These are phyloP conservation scores for Ustilago tritici DNA, from an alignment of 1,284 basidiomycete species.

Conservation along the genomic window DNA sequence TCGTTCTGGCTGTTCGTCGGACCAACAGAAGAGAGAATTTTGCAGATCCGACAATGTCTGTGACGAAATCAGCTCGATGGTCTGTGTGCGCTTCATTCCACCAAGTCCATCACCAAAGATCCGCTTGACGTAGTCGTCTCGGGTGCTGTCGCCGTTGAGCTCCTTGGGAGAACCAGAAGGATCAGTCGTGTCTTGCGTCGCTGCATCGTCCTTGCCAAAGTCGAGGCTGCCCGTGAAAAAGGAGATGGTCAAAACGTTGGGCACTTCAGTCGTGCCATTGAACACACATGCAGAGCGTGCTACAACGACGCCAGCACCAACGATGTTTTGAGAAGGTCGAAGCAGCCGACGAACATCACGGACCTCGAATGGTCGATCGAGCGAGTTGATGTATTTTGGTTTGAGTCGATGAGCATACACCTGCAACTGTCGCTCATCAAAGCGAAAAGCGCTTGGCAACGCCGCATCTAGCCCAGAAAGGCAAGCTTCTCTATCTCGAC, in stretches of 20 bases:
- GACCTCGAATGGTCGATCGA: slow-evolving; percentile 39
- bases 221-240: slow-evolving; percentile 38
- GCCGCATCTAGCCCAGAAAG: slow-evolving; percentile 25
- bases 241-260: slow-evolving; percentile 26
- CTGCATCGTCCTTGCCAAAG: slow-evolving; percentile 11
- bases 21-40: slow-evolving; percentile 42
- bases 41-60: slow-evolving; percentile 30
- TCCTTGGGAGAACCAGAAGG: background rate
- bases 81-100: slow-evolving; percentile 42
- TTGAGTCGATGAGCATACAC: slow-evolving; percentile 44
- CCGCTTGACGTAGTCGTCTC: slow-evolving; percentile 45
- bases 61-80: slow-evolving; percentile 39
- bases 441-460: slow-evolving; percentile 40
- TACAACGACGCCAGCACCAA: no score
- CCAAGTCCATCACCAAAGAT: slow-evolving; percentile 42
- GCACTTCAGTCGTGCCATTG: background rate
- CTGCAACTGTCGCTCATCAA: slow-evolving; percentile 28
- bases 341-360: slow-evolving; percentile 19
- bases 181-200: background rate
- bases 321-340: background rate
- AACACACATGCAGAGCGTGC: no score
- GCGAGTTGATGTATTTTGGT: slow-evolving; percentile 37
- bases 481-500: slow-evolving; percentile 25
- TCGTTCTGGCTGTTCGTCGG: slow-evolving; percentile 46
- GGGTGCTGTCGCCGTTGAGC: slow-evolving; percentile 18